Evolutionary conservation across 2,329 filamentous ascomycete species (phyloP), one percentile per base, ranked within the genome.

Genomic region (Zymoseptoria ardabiliae): DNA sequence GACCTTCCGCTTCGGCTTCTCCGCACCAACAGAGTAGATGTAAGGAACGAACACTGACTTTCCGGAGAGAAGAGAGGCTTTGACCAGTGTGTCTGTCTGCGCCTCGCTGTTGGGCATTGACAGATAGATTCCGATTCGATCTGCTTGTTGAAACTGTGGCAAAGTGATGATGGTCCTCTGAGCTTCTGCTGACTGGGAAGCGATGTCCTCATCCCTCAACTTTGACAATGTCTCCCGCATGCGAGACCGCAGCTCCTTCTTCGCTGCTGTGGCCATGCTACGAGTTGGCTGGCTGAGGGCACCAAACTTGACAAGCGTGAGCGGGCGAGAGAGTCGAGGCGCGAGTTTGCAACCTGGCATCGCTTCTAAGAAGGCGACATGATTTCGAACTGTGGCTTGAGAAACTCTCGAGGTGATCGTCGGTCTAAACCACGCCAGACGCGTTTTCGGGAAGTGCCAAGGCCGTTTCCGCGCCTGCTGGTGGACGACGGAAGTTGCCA

Each of bases 41-140:
- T 94, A 97, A 0, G 94, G 94, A 53, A 99, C 86, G 73, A 91
- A 97, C 59, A 99, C 91, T 62, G 87, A 80, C 76, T 97, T 99
- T 48, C 89, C 90, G 3, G 79, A 74, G 6, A 77, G 75, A 23
- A 99, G 79, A 11, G 93, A 92, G 77, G 97, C 85, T 25, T 84
- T 83, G 8, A 97, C 90, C 57, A 97, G 90, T 54, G 81, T 78
- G 55, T 87, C 85, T 1, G 94, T 99, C 66, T 91, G 90, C 23
- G 96, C 83, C 76, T 99, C 94, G 22, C 87, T 88, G 9, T 80
- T 78, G 0, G 92, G 91, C 94, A 99, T 99, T 10, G 93, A 94
- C 17, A 99, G 80, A 72, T 96, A 99, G 58, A 99, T 81, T 67
- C 90, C 91, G 69, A 99, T 84, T 56, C 85, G 82, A 61, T 79